A percentile compares a stretch with the other conserved stretches of the same genome.
Conservation (phyloP, 495 filamentous ascomycete genomes). For the Aspergillus incahuasiensis region DNA sequence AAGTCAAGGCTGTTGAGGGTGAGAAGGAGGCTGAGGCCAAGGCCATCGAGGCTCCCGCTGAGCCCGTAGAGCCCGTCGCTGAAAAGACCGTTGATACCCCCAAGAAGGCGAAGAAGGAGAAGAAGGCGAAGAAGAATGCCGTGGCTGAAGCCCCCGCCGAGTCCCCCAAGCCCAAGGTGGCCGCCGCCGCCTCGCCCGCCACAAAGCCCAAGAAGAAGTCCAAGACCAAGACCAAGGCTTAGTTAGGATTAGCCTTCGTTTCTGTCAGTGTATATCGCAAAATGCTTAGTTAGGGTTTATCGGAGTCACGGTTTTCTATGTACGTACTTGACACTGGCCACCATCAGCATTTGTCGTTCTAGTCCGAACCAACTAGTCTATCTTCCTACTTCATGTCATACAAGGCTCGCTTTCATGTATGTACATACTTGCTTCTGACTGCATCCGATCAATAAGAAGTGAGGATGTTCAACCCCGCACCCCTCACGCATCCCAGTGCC, state of each 20-base stretch:
- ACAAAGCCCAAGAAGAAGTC: constrained; percentile 25
- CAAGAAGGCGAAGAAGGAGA: constrained; percentile 33
- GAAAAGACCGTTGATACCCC: constrained; percentile 31
- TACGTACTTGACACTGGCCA: too few species aligned
- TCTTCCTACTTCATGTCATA: background rate
- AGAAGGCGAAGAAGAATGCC: constrained; percentile 30
- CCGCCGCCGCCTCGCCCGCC: constrained; percentile 16
- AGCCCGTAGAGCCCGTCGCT: constrained; percentile 35
- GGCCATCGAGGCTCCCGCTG: constrained; percentile 7
- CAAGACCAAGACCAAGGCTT: constrained; percentile 36
- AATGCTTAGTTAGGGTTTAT: background rate
- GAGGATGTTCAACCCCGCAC: background rate
- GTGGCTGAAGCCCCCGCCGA: background rate
- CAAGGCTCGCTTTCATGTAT: too few species aligned
- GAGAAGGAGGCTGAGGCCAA: background rate
- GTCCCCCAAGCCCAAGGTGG: constrained; percentile 13
- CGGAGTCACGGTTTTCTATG: background rate
- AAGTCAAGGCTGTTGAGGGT: constrained; percentile 25
- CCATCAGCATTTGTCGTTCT: too few species aligned
- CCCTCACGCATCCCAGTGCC: background rate
- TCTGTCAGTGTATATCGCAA: background rate
- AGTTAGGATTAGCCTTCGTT: constrained; percentile 14
- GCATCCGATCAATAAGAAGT: background rate
- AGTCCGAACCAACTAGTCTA: background rate
- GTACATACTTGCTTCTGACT: background rate